Conservation (phyloP, 2,329 filamentous ascomycete species). For the Tolypocladium inflatum region DNA sequence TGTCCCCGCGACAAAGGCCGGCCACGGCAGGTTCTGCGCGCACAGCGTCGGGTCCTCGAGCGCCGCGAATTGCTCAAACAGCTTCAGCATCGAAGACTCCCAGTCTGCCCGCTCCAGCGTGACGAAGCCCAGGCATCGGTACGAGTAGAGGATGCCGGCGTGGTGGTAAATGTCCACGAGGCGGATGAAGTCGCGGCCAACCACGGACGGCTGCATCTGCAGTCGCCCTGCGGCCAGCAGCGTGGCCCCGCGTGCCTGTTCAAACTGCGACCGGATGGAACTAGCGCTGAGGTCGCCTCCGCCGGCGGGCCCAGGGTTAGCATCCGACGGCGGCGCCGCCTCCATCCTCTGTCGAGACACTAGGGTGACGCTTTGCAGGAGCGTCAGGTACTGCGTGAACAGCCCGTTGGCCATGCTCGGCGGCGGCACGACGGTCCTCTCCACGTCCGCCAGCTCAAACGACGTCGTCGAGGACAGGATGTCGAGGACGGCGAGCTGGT, state of each 20-base stretch:
- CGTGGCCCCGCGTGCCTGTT: slow-evolving; percentile 15
- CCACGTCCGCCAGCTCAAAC: slow-evolving; percentile 13
- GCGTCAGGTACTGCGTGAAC: slow-evolving; percentile 15
- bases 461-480: slow-evolving; percentile 17
- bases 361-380: slow-evolving; percentile 11
- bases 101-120: slow-evolving; percentile 6
- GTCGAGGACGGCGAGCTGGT: slow-evolving; percentile 18
- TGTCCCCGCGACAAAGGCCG: slow-evolving; percentile 17
- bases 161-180: slow-evolving; percentile 19
- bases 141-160: slow-evolving; percentile 16
- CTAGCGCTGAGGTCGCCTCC: neutral
- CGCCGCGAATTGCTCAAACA: slow-evolving; percentile 12
- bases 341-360: slow-evolving; percentile 5
- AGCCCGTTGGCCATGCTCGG: slow-evolving; percentile 11
- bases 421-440: slow-evolving; percentile 11
- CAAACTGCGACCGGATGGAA: slow-evolving; percentile 11
- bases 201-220: slow-evolving; percentile 7
- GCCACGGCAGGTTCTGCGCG: slow-evolving; percentile 20
- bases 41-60: slow-evolving; percentile 13
- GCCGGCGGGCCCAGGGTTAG: neutral
- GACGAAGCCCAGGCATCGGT: slow-evolving; percentile 14
- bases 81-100: slow-evolving; percentile 6
- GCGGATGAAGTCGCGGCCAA: slow-evolving; percentile 15
- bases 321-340: neutral
- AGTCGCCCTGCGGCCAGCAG: slow-evolving; percentile 16